Evolutionary conservation across 768 basidiomycete species (phyloP).

Genomic region (Paxillus ammoniavirescens): DNA sequence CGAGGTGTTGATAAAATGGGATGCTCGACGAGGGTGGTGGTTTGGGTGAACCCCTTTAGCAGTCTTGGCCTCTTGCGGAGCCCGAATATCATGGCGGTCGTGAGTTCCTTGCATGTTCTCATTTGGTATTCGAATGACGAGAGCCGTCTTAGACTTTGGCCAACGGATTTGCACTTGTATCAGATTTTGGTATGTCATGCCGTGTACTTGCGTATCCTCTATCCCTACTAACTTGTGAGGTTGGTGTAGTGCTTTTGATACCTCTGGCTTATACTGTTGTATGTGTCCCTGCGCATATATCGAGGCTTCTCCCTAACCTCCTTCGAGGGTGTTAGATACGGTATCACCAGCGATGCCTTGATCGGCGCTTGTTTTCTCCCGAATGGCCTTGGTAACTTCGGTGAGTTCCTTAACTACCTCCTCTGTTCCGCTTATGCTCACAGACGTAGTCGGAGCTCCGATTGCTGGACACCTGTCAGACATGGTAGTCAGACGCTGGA

Average conservation of each 20-base stretch:
- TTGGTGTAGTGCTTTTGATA: slow-evolving; percentile 40
- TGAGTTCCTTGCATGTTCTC: slow-evolving; percentile 29
- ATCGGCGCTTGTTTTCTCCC: slow-evolving; percentile 27
- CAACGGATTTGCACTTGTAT: slow-evolving; percentile 24
- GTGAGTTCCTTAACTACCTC: slow-evolving; percentile 7
- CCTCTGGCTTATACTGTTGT: slow-evolving; percentile 71
- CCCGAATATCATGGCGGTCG: slow-evolving; percentile 56
- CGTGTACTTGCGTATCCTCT: too few species aligned
- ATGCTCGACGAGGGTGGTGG: slow-evolving; percentile 24
- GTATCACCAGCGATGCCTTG: slow-evolving; percentile 19
- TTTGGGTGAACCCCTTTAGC: slow-evolving; percentile 59
- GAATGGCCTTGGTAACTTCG: slow-evolving; percentile 24
- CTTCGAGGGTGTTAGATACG: slow-evolving; percentile 47
- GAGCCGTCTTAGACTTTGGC: slow-evolving; percentile 42
- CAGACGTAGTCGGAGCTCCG: slow-evolving; percentile 52
- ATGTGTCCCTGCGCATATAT: slow-evolving; percentile 13
- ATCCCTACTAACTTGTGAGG: neutral
- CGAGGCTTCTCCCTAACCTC: neutral
- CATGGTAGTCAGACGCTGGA: slow-evolving; percentile 45
- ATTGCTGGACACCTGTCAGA: slow-evolving; percentile 62
- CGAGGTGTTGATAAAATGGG: slow-evolving; percentile 50
- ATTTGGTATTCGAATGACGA: slow-evolving; percentile 28
- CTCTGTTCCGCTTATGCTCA: neutral
- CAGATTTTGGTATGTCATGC: slow-evolving; percentile 34
- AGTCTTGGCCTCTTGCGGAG: slow-evolving; percentile 52